Evolutionary conservation across 805 yeast genomes (phyloP), one percentile per base, ranked within the genome.

Genomic region (Metschnikowia vanudenii): DNA sequence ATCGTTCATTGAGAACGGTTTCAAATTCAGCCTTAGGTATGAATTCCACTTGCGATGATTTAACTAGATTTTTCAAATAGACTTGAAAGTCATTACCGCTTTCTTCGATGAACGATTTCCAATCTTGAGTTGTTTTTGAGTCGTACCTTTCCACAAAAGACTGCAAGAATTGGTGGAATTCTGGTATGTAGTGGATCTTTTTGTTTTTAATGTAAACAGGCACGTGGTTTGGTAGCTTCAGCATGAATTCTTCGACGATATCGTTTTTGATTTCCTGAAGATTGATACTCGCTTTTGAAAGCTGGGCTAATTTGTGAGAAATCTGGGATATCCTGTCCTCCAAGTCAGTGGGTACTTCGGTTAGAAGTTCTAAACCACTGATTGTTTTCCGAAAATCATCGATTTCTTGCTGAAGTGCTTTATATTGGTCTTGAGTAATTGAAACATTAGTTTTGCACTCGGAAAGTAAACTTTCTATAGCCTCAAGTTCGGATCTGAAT

Each of bases 181-280:
- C 74, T 0, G 76, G 74, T 3, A 63, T 46, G 39, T 64, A 66
- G 43, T 68, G 73, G n/a, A 72, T 58, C 40, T 67, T 65, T 11
- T 56, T 55, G 42, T 71, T 55, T 41, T 63, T 63, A 18, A 62
- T 50, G 48, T 59, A 67, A 1, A 66, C 62, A 0, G 74, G 75
- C 11, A 69, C 52, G 20, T 61, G 58, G 2, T 56, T 51, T 3
- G 74, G 73, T 17, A 71, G 53, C 2, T 51, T 38, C 3, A 52
- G 49, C 1, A 63, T 22, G 6, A 65, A 47, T 2, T 60, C 54
- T 7, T 49, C 41, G 22, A 61, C 35, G n/a, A 63, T 47, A 2
- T 57, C 53, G 6, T 39, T 31, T 31, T 62, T 56, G 10, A 57
- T 32, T 2, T 45, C 33, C 19, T 48, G 56, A 20, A 60, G 45